Evolutionary conservation across 306 rosid genomes (phyloP).

Genomic region (Luffa acutangula): DNA sequence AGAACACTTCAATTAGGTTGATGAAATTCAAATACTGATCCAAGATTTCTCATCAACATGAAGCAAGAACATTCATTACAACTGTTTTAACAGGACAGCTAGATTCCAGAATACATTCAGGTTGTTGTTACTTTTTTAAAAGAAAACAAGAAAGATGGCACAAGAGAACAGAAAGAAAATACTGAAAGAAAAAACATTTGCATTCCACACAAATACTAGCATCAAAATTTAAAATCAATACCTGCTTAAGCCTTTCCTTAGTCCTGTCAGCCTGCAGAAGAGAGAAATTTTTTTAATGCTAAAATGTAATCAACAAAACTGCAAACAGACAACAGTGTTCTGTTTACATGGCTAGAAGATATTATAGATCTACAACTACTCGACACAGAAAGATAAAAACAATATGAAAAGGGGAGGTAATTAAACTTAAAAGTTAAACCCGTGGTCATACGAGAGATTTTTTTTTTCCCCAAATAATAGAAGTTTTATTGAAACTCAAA

Average conservation of each 20-base stretch:
- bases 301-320: neutral
- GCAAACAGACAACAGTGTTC: neutral
- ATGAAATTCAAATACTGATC: neutral
- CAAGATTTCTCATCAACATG: neutral
- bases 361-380: neutral
- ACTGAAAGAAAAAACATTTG: neutral
- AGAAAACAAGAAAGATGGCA: neutral
- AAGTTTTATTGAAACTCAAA: neutral
- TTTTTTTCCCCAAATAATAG: neutral
- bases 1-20: neutral
- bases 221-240: conserved; percentile 15
- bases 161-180: conserved; percentile 7
- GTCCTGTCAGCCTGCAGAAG: conserved; percentile 54
- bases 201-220: conserved; percentile 3
- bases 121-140: neutral
- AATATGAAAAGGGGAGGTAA: neutral
- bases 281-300: neutral
- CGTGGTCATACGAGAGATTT: neutral
- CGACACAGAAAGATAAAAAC: neutral
- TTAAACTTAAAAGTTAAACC: neutral
- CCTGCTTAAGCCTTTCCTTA: conserved; percentile 76
- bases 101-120: neutral
- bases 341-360: neutral
- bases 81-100: neutral
- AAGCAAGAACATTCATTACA: neutral